Conservation (phyloP, 768 basidiomycete genomes). For the Sarcodon aspratus region DNA sequence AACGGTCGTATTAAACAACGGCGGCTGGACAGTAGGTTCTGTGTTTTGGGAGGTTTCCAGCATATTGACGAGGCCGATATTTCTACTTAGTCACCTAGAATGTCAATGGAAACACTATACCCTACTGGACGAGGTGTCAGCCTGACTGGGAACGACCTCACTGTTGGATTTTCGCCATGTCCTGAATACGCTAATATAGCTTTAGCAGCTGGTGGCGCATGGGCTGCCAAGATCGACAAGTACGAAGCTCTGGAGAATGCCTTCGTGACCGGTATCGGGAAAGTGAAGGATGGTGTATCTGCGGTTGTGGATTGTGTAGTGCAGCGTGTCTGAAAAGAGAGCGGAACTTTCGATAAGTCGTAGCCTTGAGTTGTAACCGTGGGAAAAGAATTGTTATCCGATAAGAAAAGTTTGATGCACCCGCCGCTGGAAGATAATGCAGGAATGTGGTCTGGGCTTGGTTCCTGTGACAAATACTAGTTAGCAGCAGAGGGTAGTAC, state of each 20-base stretch:
- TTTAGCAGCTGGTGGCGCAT: conserved; percentile 55
- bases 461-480: no score
- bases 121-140: conserved; percentile 41
- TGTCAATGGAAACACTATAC: conserved; percentile 56
- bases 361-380: no score
- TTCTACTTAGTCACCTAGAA: conserved; percentile 36
- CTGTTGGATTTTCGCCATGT: conserved; percentile 53
- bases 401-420: background rate
- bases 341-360: no score
- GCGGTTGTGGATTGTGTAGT: conserved; percentile 53
- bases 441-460: background rate
- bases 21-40: conserved; percentile 45
- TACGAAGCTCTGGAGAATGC: conserved; percentile 13
- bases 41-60: background rate
- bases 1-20: conserved; percentile 62
- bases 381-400: no score
- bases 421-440: background rate
- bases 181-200: conserved; percentile 57
- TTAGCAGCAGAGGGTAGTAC: conserved; percentile 39
- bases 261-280: no score
- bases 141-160: conserved; percentile 33
- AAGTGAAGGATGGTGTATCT: conserved; percentile 17
- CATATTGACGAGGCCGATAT: background rate
- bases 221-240: conserved; percentile 35
- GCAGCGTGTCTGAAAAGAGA: background rate